phyloP scores from a whole-genome alignment of 306 rosid genomes.

The Psophocarpus tetragonolobus region DNA sequence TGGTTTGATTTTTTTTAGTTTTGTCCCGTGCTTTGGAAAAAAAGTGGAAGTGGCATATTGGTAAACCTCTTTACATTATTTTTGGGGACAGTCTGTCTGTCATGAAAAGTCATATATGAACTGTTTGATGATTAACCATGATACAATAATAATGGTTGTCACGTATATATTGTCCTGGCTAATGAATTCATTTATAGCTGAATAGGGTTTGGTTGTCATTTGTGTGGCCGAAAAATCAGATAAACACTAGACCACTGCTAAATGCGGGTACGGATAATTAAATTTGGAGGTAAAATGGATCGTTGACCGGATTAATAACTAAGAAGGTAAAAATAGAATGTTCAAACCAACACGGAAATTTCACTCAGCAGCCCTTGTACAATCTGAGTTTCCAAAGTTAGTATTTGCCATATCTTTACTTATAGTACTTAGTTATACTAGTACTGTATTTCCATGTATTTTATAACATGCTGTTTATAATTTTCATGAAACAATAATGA shows the following conservation, averaged over 20 bases:
- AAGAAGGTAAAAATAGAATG: not conserved
- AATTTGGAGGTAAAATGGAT: constrained; percentile 1
- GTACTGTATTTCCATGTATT: not conserved
- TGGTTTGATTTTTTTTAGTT: constrained; percentile 18
- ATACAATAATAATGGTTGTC: constrained; percentile 31
- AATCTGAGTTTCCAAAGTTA: not conserved
- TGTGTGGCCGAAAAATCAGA: constrained; percentile 45
- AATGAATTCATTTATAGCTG: constrained; percentile 31
- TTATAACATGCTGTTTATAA: not conserved
- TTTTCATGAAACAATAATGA: constrained; percentile 9
- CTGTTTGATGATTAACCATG: constrained; percentile 23
- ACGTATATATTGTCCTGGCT: not conserved
- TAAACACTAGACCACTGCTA: constrained; percentile 32
- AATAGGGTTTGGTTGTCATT: not conserved
- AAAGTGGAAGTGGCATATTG: constrained; percentile 7
- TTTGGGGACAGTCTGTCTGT: constrained; percentile 37
- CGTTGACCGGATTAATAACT: not conserved
- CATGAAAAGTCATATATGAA: constrained; percentile 38
- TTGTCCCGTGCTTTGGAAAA: constrained; percentile 24
- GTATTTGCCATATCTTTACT: not conserved
- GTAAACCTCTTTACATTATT: not conserved
- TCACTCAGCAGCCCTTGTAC: not conserved
- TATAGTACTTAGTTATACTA: not conserved
- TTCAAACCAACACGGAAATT: not conserved
- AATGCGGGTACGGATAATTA: not conserved